Conservation (phyloP, 2,329 filamentous ascomycete genomes). For the Neobulgaria alba region DNA sequence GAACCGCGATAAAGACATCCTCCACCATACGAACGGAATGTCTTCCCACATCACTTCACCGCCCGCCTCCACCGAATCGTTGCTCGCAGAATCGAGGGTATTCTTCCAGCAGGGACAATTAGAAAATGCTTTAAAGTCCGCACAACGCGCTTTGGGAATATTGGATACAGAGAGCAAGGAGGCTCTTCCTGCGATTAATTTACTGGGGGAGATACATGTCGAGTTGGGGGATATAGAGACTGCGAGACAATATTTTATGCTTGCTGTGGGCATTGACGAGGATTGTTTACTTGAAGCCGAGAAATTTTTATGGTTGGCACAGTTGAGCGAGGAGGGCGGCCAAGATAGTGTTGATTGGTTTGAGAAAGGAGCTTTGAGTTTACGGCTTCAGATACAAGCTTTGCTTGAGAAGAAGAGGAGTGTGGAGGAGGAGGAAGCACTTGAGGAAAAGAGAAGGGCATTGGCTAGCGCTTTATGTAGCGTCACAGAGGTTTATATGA, state of each 20-base stretch:
- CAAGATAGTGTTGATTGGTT: constrained; percentile 59
- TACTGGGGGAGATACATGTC: constrained; percentile 31
- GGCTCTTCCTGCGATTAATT: constrained; percentile 27
- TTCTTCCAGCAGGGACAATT: constrained; percentile 28
- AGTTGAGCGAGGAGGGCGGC: constrained; percentile 68
- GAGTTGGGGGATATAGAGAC: constrained; percentile 58
- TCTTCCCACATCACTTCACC: constrained; percentile 20
- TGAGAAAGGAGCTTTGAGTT: constrained; percentile 59
- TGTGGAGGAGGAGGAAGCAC: constrained; percentile 31
- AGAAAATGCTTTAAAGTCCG: constrained; percentile 21
- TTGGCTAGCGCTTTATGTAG: constrained; percentile 88
- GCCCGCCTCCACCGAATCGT: constrained; percentile 15
- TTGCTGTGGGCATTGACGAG: constrained; percentile 67
- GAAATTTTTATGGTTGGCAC: constrained; percentile 91
- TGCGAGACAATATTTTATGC: constrained; percentile 63
- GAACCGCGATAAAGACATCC: constrained; percentile 22
- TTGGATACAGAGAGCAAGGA: constrained; percentile 20
- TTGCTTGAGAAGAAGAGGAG: constrained; percentile 44
- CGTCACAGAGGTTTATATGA: constrained; percentile 97
- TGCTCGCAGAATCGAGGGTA: constrained; percentile 17
- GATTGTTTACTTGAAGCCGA: constrained; percentile 72
- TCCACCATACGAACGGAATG: constrained; percentile 22
- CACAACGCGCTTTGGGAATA: constrained; percentile 22
- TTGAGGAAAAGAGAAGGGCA: constrained; percentile 63
- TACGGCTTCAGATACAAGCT: constrained; percentile 62